phyloP scores from a whole-genome alignment of 208 protist species.

The Trypanosoma scelopori region DNA sequence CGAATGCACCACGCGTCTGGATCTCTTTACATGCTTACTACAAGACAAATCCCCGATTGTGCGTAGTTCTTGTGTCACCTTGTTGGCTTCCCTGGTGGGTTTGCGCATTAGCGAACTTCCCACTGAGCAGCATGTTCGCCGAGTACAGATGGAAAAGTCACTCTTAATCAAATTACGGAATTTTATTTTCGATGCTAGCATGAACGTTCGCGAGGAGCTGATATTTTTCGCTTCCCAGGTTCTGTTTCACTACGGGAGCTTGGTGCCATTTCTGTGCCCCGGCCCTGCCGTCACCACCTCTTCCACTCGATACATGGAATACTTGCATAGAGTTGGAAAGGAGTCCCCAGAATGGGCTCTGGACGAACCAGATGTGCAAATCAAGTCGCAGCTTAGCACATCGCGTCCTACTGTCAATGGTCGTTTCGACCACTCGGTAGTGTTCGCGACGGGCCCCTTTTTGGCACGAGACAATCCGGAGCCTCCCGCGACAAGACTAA shows the following conservation, averaged over 20 bases:
- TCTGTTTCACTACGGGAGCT: conserved; percentile 62
- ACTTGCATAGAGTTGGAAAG: conserved; percentile 45
- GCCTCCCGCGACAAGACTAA: conserved; percentile 35
- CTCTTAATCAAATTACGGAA: conserved; percentile 76
- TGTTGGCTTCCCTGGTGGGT: conserved; percentile 79
- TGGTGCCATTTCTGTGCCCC: conserved; percentile 29
- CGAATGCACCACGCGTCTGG: conserved; percentile 71
- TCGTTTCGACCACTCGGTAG: conserved; percentile 66
- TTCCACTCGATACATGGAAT: conserved; percentile 41
- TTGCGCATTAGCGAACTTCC: conserved; percentile 54
- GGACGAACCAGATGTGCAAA: conserved; percentile 70
- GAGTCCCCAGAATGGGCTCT: conserved; percentile 44
- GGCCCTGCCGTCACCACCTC: conserved; percentile 10
- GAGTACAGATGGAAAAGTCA: conserved; percentile 86
- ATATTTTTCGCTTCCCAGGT: conserved; percentile 80
- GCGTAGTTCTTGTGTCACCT: conserved; percentile 83
- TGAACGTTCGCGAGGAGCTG: conserved; percentile 84
- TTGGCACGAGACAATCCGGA: conserved; percentile 47
- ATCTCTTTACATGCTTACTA: conserved; percentile 73
- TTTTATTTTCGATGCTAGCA: conserved; percentile 83
- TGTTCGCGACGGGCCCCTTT: conserved; percentile 53
- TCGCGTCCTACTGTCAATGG: conserved; percentile 78
- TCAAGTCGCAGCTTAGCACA: conserved; percentile 75
- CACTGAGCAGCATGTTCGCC: conserved; percentile 61
- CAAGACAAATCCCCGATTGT: conserved; percentile 85